Evolutionary conservation across 805 yeast species (phyloP).

Genomic region (Teunomyces cretensis): DNA sequence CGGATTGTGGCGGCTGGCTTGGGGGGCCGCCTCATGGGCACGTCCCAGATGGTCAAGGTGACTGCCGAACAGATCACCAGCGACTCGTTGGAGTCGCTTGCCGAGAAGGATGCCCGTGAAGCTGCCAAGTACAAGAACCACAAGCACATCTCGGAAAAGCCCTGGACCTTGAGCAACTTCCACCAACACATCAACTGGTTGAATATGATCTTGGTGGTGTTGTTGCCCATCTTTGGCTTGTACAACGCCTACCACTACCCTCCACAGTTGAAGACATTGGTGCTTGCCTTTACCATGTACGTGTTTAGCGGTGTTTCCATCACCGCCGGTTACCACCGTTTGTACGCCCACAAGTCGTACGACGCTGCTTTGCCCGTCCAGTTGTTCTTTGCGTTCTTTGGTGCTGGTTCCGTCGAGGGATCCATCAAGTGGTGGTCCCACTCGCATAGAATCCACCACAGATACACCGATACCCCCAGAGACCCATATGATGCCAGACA

Average conservation of each 20-base stretch:
- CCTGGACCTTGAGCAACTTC: slow-evolving; percentile 77
- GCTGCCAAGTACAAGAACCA: slow-evolving; percentile 38
- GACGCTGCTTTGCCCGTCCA: slow-evolving; percentile 61
- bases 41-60: slow-evolving; percentile 66
- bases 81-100: slow-evolving; percentile 46
- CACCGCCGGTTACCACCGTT: slow-evolving; percentile 83
- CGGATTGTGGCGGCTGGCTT: slow-evolving; percentile 77
- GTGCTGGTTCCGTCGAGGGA: slow-evolving; percentile 82
- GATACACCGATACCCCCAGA: slow-evolving; percentile 79
- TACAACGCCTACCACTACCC: slow-evolving; percentile 45
- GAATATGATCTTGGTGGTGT: slow-evolving; percentile 62
- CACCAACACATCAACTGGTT: slow-evolving; percentile 76
- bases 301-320: slow-evolving; percentile 67
- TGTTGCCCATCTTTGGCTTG: slow-evolving; percentile 59
- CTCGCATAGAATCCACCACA: slow-evolving; percentile 80
- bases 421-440: slow-evolving; percentile 91
- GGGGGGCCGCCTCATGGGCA: slow-evolving; percentile 80
- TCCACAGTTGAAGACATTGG: slow-evolving; percentile 51
- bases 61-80: slow-evolving; percentile 62
- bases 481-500: slow-evolving; percentile 85
- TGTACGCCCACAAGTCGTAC: slow-evolving; percentile 76
- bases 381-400: slow-evolving; percentile 69
- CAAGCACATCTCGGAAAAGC: slow-evolving; percentile 71
- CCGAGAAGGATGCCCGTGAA: slow-evolving; percentile 39
- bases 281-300: slow-evolving; percentile 55